phyloP scores from a whole-genome alignment of 768 basidiomycete genomes.

The Mycena epipterygia region DNA sequence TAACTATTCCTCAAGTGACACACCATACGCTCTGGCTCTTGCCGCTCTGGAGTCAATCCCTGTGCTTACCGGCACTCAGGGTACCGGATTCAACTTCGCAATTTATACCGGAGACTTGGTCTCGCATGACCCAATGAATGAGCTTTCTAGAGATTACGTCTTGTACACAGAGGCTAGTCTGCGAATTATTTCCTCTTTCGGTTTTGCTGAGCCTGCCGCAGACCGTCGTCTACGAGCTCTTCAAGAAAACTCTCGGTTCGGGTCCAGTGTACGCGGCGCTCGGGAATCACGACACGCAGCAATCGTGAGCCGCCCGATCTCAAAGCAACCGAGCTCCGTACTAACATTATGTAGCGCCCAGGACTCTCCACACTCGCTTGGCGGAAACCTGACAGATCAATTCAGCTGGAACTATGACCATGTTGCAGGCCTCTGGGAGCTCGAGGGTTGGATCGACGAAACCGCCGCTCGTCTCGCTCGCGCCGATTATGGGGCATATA shows the following conservation, averaged over 20 bases:
- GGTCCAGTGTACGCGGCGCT: slow-evolving; percentile 81
- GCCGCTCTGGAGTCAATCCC: slow-evolving; percentile 78
- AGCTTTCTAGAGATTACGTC: slow-evolving; percentile 69
- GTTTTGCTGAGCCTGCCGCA: slow-evolving; percentile 39
- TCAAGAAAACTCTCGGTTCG: slow-evolving; percentile 72
- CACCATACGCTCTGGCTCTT: slow-evolving; percentile 72
- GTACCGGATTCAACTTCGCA: slow-evolving; percentile 72
- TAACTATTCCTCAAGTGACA: slow-evolving; percentile 59
- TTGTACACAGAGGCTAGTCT: slow-evolving; percentile 71
- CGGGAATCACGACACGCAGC: slow-evolving; percentile 84
- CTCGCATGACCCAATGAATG: slow-evolving; percentile 76
- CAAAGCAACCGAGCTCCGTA: slow-evolving; percentile 3
- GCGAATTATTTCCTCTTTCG: slow-evolving; percentile 11
- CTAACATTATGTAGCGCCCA: slow-evolving; percentile 56
- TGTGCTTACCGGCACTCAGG: slow-evolving; percentile 68
- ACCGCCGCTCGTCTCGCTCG: slow-evolving; percentile 69
- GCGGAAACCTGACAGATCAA: slow-evolving; percentile 66
- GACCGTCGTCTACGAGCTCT: slow-evolving; percentile 76
- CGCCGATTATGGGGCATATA: slow-evolving; percentile 80
- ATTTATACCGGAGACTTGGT: slow-evolving; percentile 83
- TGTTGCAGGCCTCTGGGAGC: slow-evolving; percentile 77
- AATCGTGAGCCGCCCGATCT: slow-evolving; percentile 57
- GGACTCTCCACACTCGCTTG: slow-evolving; percentile 72
- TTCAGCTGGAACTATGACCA: slow-evolving; percentile 87
- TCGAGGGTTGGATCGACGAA: slow-evolving; percentile 76